phyloP scores from a whole-genome alignment of 331 rosid genomes.

The Quercus lobata region DNA sequence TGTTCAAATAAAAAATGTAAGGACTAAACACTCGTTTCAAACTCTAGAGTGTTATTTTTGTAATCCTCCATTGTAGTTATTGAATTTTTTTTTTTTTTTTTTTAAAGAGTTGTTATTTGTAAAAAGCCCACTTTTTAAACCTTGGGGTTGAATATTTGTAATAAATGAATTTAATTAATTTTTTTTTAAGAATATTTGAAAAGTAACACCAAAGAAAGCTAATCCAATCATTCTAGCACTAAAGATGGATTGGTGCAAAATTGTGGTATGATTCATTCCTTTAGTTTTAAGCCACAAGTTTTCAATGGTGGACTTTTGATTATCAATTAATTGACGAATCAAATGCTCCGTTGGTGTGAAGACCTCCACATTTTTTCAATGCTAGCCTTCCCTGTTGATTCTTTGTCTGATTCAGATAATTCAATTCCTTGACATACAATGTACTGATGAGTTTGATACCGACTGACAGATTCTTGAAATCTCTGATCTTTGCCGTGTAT shows the following conservation, averaged over 20 bases:
- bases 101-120: too few relatives aligned
- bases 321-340: constrained; percentile 5
- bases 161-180: too few relatives aligned
- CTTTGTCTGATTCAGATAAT: not conserved
- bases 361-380: not conserved
- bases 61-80: too few relatives aligned
- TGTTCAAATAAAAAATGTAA: too few relatives aligned
- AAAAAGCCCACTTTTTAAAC: too few relatives aligned
- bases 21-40: too few relatives aligned
- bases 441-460: not conserved
- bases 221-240: not conserved
- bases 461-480: constrained; percentile 8
- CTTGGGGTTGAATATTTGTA: too few relatives aligned
- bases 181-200: too few relatives aligned
- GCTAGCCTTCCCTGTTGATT: not conserved
- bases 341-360: constrained; percentile 9
- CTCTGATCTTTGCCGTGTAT: not conserved
- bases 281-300: constrained; percentile 15
- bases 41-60: too few relatives aligned
- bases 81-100: too few relatives aligned
- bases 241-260: not conserved
- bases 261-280: not conserved
- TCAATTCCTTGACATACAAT: too few relatives aligned
- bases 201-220: too few relatives aligned
- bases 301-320: not conserved